Percentiles rank a stretch among this genome's conserved stretches.
phyloP scores from a whole-genome alignment of 2,329 filamentous ascomycete genomes.

The Cucurbitaria berberidis region DNA sequence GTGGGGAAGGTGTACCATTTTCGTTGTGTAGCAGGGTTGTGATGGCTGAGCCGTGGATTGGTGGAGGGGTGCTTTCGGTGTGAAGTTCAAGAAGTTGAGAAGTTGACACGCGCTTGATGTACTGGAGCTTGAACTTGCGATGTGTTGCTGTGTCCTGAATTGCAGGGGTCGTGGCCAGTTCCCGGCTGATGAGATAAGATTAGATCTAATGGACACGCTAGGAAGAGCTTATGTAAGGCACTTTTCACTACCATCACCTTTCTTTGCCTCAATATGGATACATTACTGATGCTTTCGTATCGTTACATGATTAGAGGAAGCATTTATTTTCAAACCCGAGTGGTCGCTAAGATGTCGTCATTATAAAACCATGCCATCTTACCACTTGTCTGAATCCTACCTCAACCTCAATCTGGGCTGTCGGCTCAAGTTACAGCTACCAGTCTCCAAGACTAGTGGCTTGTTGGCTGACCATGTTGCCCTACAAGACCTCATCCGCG shows the following conservation, averaged over 20 bases:
- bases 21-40: conserved; percentile 12
- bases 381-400: too few relatives aligned
- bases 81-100: conserved; percentile 4
- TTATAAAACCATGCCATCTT: too few relatives aligned
- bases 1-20: conserved; percentile 31
- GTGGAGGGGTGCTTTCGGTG: not conserved
- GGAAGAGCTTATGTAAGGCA: not conserved
- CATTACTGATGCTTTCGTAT: too few relatives aligned
- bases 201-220: conserved; percentile 28
- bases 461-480: too few relatives aligned
- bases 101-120: conserved; percentile 18
- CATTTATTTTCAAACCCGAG: too few relatives aligned
- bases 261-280: too few relatives aligned
- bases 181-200: conserved; percentile 38
- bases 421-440: too few relatives aligned
- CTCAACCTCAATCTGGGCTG: too few relatives aligned
- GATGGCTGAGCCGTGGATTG: not conserved
- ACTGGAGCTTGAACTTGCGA: conserved; percentile 27
- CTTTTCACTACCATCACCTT: not conserved
- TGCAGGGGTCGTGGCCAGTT: conserved; percentile 35
- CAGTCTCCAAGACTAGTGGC: too few relatives aligned
- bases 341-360: too few relatives aligned
- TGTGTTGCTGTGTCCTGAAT: conserved; percentile 44
- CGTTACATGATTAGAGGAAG: too few relatives aligned
- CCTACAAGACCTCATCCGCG: too few relatives aligned